Evolutionary conservation across 305 asterid species (phyloP).

Genomic region (Ruellia speciosa): DNA sequence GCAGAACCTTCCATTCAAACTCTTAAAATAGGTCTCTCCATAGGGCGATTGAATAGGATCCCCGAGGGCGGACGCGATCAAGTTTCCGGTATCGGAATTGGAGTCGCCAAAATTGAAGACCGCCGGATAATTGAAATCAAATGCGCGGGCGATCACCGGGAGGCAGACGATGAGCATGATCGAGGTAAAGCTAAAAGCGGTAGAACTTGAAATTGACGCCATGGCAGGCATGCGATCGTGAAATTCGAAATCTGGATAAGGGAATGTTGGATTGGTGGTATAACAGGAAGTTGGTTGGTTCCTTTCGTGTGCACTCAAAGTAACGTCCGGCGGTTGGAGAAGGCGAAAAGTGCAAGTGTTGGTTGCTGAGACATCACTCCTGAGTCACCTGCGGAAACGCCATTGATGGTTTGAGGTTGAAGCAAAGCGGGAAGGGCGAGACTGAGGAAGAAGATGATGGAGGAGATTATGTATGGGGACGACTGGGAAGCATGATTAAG

Average conservation of each 20-base stretch:
- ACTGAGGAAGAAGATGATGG: neutral
- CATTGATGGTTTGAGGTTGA: neutral
- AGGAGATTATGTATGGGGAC: no score
- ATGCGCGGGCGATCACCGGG: constrained; percentile 29
- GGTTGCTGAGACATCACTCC: neutral
- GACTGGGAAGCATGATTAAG: no score
- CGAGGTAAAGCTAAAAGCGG: constrained; percentile 7
- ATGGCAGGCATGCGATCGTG: no score
- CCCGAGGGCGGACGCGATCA: constrained; percentile 64
- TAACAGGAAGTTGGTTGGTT: neutral
- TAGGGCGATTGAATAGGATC: constrained; percentile 61
- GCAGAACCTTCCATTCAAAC: constrained; percentile 77
- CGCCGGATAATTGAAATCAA: constrained; percentile 77
- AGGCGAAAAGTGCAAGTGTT: neutral
- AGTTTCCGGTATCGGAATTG: constrained; percentile 82
- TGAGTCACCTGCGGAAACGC: neutral
- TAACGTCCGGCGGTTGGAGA: neutral
- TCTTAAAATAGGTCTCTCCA: constrained; percentile 71
- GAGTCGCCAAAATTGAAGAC: constrained; percentile 98
- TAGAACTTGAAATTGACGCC: neutral
- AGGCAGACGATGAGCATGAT: constrained; percentile 24
- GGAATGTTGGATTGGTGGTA: neutral
- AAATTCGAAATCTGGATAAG: no score
- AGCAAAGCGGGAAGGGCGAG: neutral
- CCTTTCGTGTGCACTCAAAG: neutral